phyloP scores from a whole-genome alignment of 148 eudicot species.

The Heliamphora exappendiculata region DNA sequence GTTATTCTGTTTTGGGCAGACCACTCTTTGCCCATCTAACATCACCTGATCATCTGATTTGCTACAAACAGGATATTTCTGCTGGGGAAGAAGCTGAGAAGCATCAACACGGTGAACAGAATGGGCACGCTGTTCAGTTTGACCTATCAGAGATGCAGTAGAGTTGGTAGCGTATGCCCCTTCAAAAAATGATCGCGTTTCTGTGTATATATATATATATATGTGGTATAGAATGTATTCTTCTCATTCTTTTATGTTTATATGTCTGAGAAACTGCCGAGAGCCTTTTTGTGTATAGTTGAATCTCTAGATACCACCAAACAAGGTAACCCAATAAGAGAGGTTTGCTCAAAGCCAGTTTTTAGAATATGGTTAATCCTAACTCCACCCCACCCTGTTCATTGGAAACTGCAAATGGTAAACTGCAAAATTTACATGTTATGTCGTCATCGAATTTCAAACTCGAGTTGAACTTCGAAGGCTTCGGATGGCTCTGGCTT shows the following conservation, averaged over 20 bases:
- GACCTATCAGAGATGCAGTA: background rate
- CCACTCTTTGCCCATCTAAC: background rate
- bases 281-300: conserved; percentile 2
- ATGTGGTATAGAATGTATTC: conserved; percentile 1
- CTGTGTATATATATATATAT: conserved; percentile 10
- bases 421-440: background rate
- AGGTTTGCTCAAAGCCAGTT: background rate
- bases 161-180: background rate
- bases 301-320: background rate
- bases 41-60: background rate
- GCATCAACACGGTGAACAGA: conserved; percentile 19
- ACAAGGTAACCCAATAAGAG: conserved; percentile 5
- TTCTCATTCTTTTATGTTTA: conserved; percentile 16
- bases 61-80: conserved; percentile 24
- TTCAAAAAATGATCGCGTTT: background rate
- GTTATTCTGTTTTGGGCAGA: background rate
- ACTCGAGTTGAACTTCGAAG: no score
- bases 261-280: background rate
- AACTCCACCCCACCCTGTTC: background rate
- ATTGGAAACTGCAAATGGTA: background rate
- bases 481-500: no score
- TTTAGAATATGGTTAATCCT: background rate
- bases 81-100: conserved; percentile 21
- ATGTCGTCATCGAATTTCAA: background rate
- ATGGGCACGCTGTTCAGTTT: background rate